Conservation (phyloP, 345 rosid species). For the Eucalyptus globulus region DNA sequence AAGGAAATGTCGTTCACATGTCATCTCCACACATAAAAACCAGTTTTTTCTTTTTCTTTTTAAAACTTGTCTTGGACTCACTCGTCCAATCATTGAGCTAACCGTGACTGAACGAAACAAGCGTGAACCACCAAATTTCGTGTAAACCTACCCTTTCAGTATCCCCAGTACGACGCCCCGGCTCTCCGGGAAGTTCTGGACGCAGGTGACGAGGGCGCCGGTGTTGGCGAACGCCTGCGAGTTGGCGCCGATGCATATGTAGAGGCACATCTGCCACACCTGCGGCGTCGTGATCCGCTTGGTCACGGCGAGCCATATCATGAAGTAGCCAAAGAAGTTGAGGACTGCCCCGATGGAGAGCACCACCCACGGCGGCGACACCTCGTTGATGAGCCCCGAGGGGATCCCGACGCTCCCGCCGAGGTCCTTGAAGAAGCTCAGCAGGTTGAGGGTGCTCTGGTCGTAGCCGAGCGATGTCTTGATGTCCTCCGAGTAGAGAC, state of each 20-base stretch:
- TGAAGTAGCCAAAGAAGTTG: constrained; percentile 57
- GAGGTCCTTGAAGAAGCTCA: constrained; percentile 57
- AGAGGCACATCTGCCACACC: constrained; percentile 59
- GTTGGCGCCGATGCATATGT: constrained; percentile 51
- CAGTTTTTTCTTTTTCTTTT: not conserved
- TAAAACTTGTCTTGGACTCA: not conserved
- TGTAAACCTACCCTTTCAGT: constrained; percentile 13
- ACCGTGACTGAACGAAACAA: not conserved
- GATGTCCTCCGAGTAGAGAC: constrained; percentile 31
- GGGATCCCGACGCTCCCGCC: constrained; percentile 46
- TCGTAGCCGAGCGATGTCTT: constrained; percentile 34
- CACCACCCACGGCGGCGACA: constrained; percentile 59
- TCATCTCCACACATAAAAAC: not conserved
- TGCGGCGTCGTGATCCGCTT: constrained; percentile 12
- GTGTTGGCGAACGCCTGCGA: constrained; percentile 57
- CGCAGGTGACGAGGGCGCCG: constrained; percentile 44
- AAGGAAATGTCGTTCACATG: not conserved
- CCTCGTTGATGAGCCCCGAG: constrained; percentile 49
- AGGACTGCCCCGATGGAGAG: constrained; percentile 34
- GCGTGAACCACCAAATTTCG: not conserved
- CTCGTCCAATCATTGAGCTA: not conserved
- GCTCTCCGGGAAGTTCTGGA: constrained; percentile 56
- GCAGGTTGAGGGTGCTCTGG: constrained; percentile 44
- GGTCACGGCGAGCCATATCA: constrained; percentile 61
- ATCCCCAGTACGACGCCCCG: constrained; percentile 49